A percentile compares a stretch with the other conserved stretches of the same genome.
These are phyloP conservation scores for Pseudofabraea citricarpa DNA, from an alignment of 2,329 filamentous ascomycete species.

Conservation along the genomic window DNA sequence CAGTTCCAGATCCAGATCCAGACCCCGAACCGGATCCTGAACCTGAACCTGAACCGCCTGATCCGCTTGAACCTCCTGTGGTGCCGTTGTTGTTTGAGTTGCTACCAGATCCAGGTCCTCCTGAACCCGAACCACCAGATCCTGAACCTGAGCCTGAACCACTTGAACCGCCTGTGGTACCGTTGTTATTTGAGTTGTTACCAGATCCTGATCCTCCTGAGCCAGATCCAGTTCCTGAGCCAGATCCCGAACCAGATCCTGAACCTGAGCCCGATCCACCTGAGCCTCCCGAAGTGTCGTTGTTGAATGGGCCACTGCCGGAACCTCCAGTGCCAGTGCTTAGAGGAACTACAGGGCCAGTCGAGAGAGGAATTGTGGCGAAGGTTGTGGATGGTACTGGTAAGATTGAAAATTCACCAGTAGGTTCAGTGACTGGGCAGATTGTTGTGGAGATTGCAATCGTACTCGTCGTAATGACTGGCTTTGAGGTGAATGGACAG, in stretches of 20 bases:
- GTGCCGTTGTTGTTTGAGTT: no score
- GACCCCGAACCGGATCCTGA: no score
- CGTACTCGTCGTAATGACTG: slow-evolving; percentile 1
- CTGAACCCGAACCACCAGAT: background rate
- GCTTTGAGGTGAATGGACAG: background rate
- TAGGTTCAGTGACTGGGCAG: slow-evolving; percentile 6
- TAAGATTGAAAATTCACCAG: no score
- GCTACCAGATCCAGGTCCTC: background rate
- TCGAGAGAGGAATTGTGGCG: background rate
- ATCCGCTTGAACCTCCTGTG: slow-evolving; percentile 1
- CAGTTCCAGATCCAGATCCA: background rate
- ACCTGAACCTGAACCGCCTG: no score
- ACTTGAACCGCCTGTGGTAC: slow-evolving; percentile 5
- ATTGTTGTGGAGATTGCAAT: slow-evolving; percentile 1
- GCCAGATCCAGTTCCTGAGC: background rate
- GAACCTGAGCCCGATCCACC: slow-evolving; percentile 1
- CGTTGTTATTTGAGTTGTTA: no score
- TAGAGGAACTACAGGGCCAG: background rate
- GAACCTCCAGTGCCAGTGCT: background rate
- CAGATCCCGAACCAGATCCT: background rate
- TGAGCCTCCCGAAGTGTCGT: slow-evolving; percentile 5
- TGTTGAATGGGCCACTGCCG: no score
- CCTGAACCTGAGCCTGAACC: slow-evolving; percentile 1
- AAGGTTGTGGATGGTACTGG: slow-evolving; percentile 11
- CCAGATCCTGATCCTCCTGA: background rate